Evolutionary conservation across 2,329 filamentous ascomycete species (phyloP).

Genomic region (Tolypocladium guangdongense): DNA sequence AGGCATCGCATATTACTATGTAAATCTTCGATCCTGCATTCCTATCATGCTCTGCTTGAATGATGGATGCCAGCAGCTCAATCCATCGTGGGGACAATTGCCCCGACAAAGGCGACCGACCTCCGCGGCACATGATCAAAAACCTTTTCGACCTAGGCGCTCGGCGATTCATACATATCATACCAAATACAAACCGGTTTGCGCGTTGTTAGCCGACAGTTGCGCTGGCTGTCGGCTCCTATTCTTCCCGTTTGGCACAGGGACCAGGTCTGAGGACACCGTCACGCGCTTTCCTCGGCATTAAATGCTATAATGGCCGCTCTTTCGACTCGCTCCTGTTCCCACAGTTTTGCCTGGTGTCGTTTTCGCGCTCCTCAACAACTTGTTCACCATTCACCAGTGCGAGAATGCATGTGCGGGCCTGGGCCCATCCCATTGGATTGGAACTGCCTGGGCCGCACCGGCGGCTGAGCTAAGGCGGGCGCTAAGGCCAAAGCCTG

Average conservation of each 20-base stretch:
- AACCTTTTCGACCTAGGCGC: too few relatives aligned
- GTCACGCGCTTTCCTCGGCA: background rate
- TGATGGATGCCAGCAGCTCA: too few relatives aligned
- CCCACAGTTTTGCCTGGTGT: background rate
- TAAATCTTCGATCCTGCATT: too few relatives aligned
- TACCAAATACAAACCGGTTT: too few relatives aligned
- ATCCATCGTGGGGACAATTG: too few relatives aligned
- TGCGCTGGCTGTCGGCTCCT: background rate
- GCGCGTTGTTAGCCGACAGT: too few relatives aligned
- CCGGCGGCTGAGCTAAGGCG: background rate
- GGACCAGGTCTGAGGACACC: too few relatives aligned
- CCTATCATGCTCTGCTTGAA: too few relatives aligned
- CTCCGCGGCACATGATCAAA: too few relatives aligned
- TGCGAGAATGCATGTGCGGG: slow-evolving; percentile 4
- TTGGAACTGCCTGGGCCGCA: background rate
- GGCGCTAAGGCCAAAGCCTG: background rate
- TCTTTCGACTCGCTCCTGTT: background rate
- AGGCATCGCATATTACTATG: too few relatives aligned
- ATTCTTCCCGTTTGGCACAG: background rate
- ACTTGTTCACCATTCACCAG: background rate
- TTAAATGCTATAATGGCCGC: background rate
- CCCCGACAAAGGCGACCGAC: too few relatives aligned
- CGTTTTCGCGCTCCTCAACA: background rate
- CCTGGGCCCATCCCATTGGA: slow-evolving; percentile 6
- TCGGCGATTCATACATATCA: too few relatives aligned